Evolutionary conservation across 768 basidiomycete species (phyloP), one percentile per base, ranked within the genome.

Genomic region (Auricularia cornea): DNA sequence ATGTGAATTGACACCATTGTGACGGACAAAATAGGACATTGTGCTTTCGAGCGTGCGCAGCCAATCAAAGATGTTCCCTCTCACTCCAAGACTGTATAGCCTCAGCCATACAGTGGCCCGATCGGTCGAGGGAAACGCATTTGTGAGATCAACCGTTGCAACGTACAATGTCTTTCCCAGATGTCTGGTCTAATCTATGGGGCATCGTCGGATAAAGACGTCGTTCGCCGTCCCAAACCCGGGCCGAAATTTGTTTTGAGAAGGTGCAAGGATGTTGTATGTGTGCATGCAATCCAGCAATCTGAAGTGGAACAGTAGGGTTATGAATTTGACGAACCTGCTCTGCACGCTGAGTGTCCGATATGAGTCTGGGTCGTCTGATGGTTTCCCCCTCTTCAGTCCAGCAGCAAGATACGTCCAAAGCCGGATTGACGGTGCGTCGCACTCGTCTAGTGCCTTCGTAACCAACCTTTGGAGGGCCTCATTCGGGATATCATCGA

Each of bases 41-140:
- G 26, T 3, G 44, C 6, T 5, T 26, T 66, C 64, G 11, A 66
- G 35, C 63, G 64, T 60, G 28, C 65, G 62, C 5, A 66, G 44
- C 63, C 62, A 64, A 60, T 66, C 65, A 59, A 66, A 28, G 41
- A 67, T 3, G 1, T 61, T 64, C 23, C 68, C 69, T 3, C 40
- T 35, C 3, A 63, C 51, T 32, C n/a, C 35, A 31, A 44, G 2
- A 76, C 65, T 59, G n/a, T n/a, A n/a, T n/a, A n/a, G n/a, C n/a
- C 75, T 75, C 1, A 68, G 20, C 75, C 75, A 76, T 0, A 76
- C 66, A 0, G 72, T 71, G 3, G n/a, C n/a, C n/a, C n/a, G n/a
- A n/a, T n/a, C n/a, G n/a, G n/a, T n/a, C n/a, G n/a, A n/a, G n/a
- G n/a, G 72, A 63, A 76, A 77, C 11, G 75, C 75, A 68, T 77